Evolutionary conservation across 2,329 filamentous ascomycete genomes (phyloP).

Genomic region (Monascus ruber): DNA sequence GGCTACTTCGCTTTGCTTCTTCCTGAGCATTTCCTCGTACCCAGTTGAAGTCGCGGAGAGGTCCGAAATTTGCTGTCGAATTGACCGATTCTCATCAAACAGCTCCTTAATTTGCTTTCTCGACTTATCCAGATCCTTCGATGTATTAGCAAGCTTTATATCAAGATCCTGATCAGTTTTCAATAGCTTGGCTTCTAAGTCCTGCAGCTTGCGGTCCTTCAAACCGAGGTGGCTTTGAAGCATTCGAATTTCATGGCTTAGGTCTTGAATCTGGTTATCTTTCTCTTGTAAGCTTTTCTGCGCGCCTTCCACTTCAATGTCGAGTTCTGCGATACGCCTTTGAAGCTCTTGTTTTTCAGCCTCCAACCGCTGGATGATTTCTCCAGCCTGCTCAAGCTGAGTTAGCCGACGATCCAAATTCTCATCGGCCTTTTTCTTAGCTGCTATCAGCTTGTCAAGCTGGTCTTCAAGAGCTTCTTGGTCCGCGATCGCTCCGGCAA

Average conservation of each 20-base stretch:
- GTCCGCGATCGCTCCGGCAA: conserved; percentile 82
- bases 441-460: conserved; percentile 74
- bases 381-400: conserved; percentile 83
- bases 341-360: conserved; percentile 70
- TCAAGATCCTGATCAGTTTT: conserved; percentile 83
- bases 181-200: conserved; percentile 73
- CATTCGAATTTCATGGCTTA: conserved; percentile 80
- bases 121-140: conserved; percentile 65
- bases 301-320: conserved; percentile 59
- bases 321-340: conserved; percentile 55
- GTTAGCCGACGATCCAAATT: conserved; percentile 66
- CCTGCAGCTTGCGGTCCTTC: conserved; percentile 80
- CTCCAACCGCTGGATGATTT: conserved; percentile 76
- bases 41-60: conserved; percentile 85
- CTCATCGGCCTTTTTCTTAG: conserved; percentile 79
- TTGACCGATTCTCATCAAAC: conserved; percentile 64
- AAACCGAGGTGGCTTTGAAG: conserved; percentile 78
- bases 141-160: conserved; percentile 64
- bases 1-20: conserved; percentile 86
- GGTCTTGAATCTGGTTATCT: conserved; percentile 61
- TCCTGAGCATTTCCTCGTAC: conserved; percentile 85
- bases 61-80: conserved; percentile 75
- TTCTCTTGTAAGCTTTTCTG: conserved; percentile 60
- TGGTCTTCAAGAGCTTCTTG: conserved; percentile 91
- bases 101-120: conserved; percentile 68